phyloP scores from a whole-genome alignment of 2,329 filamentous ascomycete species.

The Xylariaceae sp. region DNA sequence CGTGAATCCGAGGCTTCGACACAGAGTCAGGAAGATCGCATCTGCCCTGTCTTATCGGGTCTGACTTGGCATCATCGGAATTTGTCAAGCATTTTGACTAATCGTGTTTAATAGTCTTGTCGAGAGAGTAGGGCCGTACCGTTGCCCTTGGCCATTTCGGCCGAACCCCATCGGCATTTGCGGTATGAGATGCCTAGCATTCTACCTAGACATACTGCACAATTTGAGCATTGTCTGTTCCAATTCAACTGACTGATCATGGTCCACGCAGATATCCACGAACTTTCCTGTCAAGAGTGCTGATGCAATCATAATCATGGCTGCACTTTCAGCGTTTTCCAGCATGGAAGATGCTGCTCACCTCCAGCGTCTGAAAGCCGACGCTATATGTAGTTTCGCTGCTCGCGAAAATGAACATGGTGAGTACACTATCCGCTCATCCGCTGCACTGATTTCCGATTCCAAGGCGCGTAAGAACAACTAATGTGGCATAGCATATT shows the following conservation, averaged over 20 bases:
- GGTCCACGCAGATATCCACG: neutral
- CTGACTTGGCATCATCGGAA: neutral
- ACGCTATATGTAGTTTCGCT: slow-evolving; percentile 10
- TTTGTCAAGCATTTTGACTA: neutral
- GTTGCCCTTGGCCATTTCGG: neutral
- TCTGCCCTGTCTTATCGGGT: neutral
- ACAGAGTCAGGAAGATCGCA: neutral
- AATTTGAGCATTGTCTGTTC: neutral
- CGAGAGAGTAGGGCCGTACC: slow-evolving; percentile 3
- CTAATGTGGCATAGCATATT: slow-evolving; percentile 24
- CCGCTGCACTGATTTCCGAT: neutral
- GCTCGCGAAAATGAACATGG: slow-evolving; percentile 5
- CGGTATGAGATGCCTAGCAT: neutral
- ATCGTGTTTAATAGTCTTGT: neutral
- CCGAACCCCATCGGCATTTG: neutral
- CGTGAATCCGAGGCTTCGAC: neutral
- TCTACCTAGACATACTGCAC: neutral
- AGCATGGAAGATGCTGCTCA: neutral
- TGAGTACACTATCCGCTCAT: slow-evolving; percentile 3
- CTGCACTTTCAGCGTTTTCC: neutral
- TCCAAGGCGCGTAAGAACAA: neutral
- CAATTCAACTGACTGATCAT: neutral
- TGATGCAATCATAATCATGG: slow-evolving; percentile 9
- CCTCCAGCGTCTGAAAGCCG: neutral
- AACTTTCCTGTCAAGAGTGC: neutral